Evolutionary conservation across 2,329 filamentous ascomycete species (phyloP).

Genomic region (Alternaria panax): DNA sequence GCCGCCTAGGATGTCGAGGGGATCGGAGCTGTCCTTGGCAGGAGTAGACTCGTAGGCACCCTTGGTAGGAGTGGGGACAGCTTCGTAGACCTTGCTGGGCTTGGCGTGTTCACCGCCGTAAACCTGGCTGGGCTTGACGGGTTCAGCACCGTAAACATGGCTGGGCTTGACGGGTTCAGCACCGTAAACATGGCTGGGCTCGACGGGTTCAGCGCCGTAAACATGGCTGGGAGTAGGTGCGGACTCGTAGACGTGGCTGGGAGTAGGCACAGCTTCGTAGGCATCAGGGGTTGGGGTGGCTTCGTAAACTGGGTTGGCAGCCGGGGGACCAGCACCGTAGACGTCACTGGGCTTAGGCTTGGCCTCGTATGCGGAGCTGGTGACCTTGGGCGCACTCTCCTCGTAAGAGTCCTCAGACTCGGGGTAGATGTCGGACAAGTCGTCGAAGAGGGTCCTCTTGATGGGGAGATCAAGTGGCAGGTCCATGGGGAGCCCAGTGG

Average conservation of each 20-base stretch:
- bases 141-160: background rate
- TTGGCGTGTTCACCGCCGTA: background rate
- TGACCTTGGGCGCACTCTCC: background rate
- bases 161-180: background rate
- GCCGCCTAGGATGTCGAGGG: too few species aligned
- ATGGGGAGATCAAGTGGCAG: background rate
- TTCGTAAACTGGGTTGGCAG: background rate
- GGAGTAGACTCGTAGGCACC: background rate
- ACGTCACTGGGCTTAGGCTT: background rate
- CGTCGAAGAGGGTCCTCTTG: background rate
- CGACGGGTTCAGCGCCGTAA: too few species aligned
- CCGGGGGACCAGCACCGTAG: background rate
- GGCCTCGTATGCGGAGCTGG: background rate
- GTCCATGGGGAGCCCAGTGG: too few species aligned
- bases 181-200: background rate
- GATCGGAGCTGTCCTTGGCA: background rate
- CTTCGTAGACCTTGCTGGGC: background rate
- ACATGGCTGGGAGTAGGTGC: background rate
- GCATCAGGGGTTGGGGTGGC: background rate
- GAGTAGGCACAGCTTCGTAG: too few species aligned
- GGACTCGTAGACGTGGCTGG: too few species aligned
- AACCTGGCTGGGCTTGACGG: background rate
- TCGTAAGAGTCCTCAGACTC: background rate
- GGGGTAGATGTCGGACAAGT: background rate
- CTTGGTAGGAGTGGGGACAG: background rate